These are phyloP conservation scores for Aspergillus phoenicis DNA, from an alignment of 2,329 filamentous ascomycete species.

Conservation along the genomic window DNA sequence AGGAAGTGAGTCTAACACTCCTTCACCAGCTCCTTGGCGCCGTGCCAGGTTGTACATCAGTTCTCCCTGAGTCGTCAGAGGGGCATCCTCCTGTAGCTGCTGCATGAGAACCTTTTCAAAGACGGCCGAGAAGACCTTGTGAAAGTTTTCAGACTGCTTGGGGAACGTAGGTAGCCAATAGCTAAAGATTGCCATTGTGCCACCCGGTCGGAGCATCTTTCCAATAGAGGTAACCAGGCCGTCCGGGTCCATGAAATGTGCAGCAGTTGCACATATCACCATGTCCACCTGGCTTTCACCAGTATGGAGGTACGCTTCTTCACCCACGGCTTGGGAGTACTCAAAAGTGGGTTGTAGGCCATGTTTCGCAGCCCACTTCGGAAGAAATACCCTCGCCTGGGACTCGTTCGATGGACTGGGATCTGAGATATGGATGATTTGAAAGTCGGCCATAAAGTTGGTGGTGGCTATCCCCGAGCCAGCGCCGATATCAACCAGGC, in stretches of 20 bases:
- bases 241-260: neutral
- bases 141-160: neutral
- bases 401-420: neutral
- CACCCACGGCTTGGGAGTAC: neutral
- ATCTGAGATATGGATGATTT: neutral
- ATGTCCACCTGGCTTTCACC: neutral
- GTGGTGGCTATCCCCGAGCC: neutral
- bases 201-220: neutral
- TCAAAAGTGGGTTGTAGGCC: neutral
- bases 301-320: neutral
- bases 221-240: neutral
- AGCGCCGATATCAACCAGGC: neutral
- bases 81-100: neutral
- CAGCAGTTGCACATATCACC: neutral
- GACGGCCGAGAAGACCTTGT: neutral
- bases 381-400: neutral
- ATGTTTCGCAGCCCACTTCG: neutral
- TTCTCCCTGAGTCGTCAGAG: too few relatives aligned
- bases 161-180: neutral
- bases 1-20: neutral
- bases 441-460: neutral
- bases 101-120: neutral
- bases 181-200: neutral
- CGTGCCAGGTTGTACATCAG: too few relatives aligned
- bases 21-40: neutral